Evolutionary conservation across 2,329 filamentous ascomycete genomes (phyloP).

Genomic region (Colletotrichum liaoningense): DNA sequence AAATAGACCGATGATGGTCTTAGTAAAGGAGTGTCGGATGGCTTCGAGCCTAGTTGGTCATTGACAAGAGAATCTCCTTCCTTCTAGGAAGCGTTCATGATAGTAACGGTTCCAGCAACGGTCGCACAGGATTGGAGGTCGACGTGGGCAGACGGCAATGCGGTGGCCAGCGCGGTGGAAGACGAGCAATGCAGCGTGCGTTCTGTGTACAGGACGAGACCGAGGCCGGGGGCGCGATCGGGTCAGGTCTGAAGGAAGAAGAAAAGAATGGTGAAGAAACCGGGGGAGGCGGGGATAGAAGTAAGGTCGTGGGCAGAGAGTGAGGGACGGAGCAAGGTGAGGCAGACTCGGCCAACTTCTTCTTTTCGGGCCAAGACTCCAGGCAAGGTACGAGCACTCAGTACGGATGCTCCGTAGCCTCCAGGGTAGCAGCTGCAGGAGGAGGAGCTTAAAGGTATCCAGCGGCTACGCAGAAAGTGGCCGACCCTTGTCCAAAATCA

Average conservation of each 20-base stretch:
- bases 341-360: constrained; percentile 13
- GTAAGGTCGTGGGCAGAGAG: constrained; percentile 12
- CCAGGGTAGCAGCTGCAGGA: constrained; percentile 26
- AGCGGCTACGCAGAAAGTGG: constrained; percentile 17
- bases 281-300: constrained; percentile 26
- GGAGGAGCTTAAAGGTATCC: constrained; percentile 23
- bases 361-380: constrained; percentile 1
- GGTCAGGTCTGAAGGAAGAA: constrained; percentile 6
- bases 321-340: not conserved
- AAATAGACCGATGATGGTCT: not conserved
- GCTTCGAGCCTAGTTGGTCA: constrained; percentile 32
- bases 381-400: no score
- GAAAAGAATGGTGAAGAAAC: constrained; percentile 13
- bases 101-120: constrained; percentile 24
- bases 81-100: constrained; percentile 35
- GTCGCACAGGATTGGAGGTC: constrained; percentile 22
- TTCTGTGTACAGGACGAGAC: constrained; percentile 26
- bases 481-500: constrained; percentile 19
- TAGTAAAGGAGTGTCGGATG: constrained; percentile 33
- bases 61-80: constrained; percentile 23
- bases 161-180: constrained; percentile 29
- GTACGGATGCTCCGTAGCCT: not conserved
- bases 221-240: constrained; percentile 32
- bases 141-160: constrained; percentile 27
- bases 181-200: constrained; percentile 30